Conservation (phyloP, 768 basidiomycete species). For the Lactifluus echinatus region DNA sequence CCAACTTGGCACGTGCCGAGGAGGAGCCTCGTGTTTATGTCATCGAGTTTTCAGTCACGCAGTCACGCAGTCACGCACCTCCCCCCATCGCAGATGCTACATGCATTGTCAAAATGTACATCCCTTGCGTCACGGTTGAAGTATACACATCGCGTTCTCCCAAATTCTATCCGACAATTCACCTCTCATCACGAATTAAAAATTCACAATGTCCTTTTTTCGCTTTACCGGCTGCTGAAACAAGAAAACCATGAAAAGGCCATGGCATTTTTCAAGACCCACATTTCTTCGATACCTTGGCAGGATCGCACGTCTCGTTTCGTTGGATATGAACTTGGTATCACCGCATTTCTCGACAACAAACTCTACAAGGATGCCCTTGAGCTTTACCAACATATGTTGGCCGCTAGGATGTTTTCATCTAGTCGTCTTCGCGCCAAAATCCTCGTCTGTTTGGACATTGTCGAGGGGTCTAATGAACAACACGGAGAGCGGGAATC, state of each 20-base stretch:
- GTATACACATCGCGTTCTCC: background rate
- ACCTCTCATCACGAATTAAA: background rate
- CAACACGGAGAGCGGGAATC: conserved; percentile 14
- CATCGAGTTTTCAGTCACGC: too few relatives aligned
- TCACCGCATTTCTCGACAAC: conserved; percentile 34
- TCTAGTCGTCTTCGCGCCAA: conserved; percentile 33
- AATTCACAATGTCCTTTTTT: background rate
- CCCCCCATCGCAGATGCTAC: conserved; percentile 1
- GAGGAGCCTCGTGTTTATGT: background rate
- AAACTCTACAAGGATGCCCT: conserved; percentile 33
- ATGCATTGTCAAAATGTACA: background rate
- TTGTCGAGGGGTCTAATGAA: conserved; percentile 23
- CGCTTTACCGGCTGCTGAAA: background rate
- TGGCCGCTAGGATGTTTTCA: conserved; percentile 32
- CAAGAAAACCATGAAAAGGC: background rate
- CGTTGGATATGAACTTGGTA: conserved; percentile 30
- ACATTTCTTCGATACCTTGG: background rate
- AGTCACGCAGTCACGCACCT: too few relatives aligned
- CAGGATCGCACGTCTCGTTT: conserved; percentile 3
- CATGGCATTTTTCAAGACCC: background rate
- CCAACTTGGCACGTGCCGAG: background rate
- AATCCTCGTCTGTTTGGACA: conserved; percentile 30
- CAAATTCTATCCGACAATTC: background rate
- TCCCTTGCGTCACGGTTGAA: background rate
- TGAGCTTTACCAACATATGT: conserved; percentile 36